These are phyloP conservation scores for Lasiodiplodia sp. DNA, from an alignment of 2,329 filamentous ascomycete species.

Conservation along the genomic window DNA sequence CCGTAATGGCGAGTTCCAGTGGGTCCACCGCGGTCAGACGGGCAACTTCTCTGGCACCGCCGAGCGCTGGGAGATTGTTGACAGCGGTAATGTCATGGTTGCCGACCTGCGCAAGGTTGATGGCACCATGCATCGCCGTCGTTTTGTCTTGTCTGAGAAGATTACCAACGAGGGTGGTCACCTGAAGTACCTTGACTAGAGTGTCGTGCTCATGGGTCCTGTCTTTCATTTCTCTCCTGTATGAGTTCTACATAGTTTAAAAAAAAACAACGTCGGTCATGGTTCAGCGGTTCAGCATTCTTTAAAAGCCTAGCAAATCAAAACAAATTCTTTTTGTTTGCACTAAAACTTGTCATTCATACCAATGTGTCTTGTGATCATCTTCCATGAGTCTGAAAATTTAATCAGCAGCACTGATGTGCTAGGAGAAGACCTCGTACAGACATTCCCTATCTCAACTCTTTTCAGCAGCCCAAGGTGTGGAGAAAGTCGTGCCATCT, in stretches of 20 bases:
- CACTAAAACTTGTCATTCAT: too few relatives aligned
- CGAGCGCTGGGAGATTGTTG: conserved; percentile 15
- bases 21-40: conserved; percentile 10
- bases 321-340: too few relatives aligned
- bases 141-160: conserved; percentile 10
- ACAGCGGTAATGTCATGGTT: conserved; percentile 13
- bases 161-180: conserved; percentile 15
- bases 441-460: too few relatives aligned
- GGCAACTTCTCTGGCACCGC: conserved; percentile 24
- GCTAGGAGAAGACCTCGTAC: too few relatives aligned
- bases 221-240: neutral
- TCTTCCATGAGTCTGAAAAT: too few relatives aligned
- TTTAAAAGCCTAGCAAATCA: too few relatives aligned
- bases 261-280: neutral
- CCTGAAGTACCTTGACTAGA: conserved; percentile 5
- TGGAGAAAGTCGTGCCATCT: too few relatives aligned
- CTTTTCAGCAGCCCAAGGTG: too few relatives aligned
- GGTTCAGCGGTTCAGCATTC: too few relatives aligned
- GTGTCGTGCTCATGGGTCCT: neutral
- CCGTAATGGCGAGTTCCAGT: conserved; percentile 11
- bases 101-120: conserved; percentile 17
- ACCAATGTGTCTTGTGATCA: too few relatives aligned
- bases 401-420: too few relatives aligned
- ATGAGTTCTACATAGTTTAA: neutral
- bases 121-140: neutral